These are phyloP conservation scores for Ophiostoma sp. DNA, from an alignment of 2,329 filamentous ascomycete species.

Conservation along the genomic window DNA sequence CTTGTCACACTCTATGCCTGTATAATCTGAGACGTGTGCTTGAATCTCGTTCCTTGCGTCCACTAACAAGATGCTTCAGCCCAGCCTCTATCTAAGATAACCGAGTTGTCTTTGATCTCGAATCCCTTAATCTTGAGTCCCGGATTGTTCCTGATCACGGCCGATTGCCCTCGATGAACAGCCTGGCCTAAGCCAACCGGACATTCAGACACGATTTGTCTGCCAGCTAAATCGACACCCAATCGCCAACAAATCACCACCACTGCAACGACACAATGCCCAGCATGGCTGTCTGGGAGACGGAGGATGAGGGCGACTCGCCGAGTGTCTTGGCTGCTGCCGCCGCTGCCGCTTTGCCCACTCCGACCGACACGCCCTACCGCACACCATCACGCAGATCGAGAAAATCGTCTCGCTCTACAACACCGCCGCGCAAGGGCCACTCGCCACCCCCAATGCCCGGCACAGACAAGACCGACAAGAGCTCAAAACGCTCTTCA, in stretches of 20 bases:
- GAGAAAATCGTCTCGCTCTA: conserved; percentile 59
- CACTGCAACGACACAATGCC: conserved; percentile 17
- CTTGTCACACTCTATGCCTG: not conserved
- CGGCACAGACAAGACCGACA: conserved; percentile 41
- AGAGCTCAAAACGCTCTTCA: conserved; percentile 47
- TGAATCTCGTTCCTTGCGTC: not conserved
- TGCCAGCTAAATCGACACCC: conserved; percentile 6
- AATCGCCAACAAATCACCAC: not conserved
- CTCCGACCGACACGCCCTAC: conserved; percentile 66
- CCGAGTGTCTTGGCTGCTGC: conserved; percentile 48
- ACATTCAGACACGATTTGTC: conserved; percentile 16
- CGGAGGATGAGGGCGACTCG: conserved; percentile 56
- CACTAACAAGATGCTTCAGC: conserved; percentile 14
- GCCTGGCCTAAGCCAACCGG: conserved; percentile 13
- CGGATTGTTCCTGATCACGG: not conserved
- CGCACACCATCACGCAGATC: conserved; percentile 63
- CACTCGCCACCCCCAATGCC: conserved; percentile 54
- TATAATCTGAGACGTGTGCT: conserved; percentile 7
- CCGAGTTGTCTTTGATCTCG: conserved; percentile 15
- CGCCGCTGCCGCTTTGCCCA: conserved; percentile 50
- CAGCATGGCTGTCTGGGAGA: conserved; percentile 56
- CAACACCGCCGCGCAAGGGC: conserved; percentile 57
- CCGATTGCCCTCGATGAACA: conserved; percentile 22
- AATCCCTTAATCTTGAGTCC: not conserved
- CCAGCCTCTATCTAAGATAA: not conserved